Evolutionary conservation across 2,329 filamentous ascomycete species (phyloP), one percentile per base, ranked within the genome.

Genomic region (Kalaharituber pfeilii): DNA sequence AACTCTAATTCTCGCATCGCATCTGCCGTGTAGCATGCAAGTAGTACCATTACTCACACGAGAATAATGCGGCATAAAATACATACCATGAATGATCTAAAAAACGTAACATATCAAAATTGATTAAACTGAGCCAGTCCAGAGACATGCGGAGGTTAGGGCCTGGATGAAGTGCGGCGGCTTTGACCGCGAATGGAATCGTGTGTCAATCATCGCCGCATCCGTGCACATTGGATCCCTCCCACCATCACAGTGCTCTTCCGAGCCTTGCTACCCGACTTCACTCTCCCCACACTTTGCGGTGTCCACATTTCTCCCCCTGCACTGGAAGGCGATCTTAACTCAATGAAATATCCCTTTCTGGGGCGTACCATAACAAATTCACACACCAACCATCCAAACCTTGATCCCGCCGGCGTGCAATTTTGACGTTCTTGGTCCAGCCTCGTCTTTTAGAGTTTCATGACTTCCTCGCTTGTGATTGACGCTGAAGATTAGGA

Each of bases 161-260:
- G 30, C 30, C 11, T n/a, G 11, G 11, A 36, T 36, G 30, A n/a
- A n/a, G 30, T 36, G 11, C 13, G 2, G 42, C 42, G 13, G 42
- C 42, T 45, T 20, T 45, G 42, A 45, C 42, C 42, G 42, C 42
- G 42, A n/a, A n/a, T n/a, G 42, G 42, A 45, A 45, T 45, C 42
- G 42, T 24, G 9, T n/a, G 42, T 45, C 42, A 45, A 45, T 45
- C 42, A 45, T 45, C 15, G 42, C 42, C 42, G 42, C 42, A 45
- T 15, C 15, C 42, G 42, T 45, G 42, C 42, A 45, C 13, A 11
- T 20, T 24, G 20, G 11, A 15, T 9, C 11, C 11, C 30, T n/a
- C 30, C 11, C 30, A n/a, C 30, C n/a, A n/a, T n/a, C n/a, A n/a
- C 30, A n/a, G 11, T 36, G 30, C 30, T 36, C 30, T 36, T 36